phyloP scores from a whole-genome alignment of 1,284 basidiomycete genomes.

The Cystobasidium pallidum region DNA sequence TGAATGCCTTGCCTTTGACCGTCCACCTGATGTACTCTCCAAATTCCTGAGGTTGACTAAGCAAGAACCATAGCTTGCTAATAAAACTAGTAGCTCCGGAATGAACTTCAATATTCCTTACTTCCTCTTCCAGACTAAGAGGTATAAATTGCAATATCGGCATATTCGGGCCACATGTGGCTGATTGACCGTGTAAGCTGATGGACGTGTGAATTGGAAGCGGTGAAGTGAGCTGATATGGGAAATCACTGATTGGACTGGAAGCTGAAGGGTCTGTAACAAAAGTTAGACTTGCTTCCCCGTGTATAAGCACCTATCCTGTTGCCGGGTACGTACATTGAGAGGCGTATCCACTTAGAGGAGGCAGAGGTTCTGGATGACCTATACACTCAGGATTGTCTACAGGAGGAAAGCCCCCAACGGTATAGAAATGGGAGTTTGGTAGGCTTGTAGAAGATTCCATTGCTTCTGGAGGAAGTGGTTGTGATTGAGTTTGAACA shows the following conservation, averaged over 20 bases:
- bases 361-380: conserved; percentile 8
- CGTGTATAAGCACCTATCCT: not conserved
- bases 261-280: not conserved
- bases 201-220: conserved; percentile 8
- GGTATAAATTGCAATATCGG: not conserved
- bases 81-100: conserved; percentile 41
- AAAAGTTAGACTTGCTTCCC: not conserved
- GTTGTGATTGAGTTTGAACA: not conserved
- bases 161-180: not conserved
- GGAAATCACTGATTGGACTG: not conserved
- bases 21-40: conserved; percentile 44
- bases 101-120: conserved; percentile 39
- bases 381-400: not conserved
- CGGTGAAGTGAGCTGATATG: conserved; percentile 5
- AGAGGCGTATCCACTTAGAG: not conserved
- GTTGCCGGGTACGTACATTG: not conserved
- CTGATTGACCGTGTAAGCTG: not conserved
- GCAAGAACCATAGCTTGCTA: conserved; percentile 39
- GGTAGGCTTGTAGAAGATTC: not conserved
- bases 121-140: conserved; percentile 39
- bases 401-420: not conserved
- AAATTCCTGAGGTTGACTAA: conserved; percentile 40
- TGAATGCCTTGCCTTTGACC: conserved; percentile 38
- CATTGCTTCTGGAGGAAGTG: conserved; percentile 1
- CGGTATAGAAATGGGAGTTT: not conserved